Evolutionary conservation across 257 asterid species (phyloP), one percentile per base, ranked within the genome.

Genomic region (Parsonsia alboflavescens): DNA sequence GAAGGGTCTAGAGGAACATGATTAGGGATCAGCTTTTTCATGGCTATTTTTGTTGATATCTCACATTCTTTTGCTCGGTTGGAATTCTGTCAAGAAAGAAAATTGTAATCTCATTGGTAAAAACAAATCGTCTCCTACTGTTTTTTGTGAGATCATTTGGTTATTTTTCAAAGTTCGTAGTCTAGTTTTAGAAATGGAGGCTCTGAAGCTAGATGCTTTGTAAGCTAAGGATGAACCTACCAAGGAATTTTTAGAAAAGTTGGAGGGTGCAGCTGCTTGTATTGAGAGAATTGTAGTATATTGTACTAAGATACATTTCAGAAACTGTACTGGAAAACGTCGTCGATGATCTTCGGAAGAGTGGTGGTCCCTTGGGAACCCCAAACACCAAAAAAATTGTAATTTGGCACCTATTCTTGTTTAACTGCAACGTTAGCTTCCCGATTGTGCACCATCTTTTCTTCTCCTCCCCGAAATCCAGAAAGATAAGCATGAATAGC

Each of bases 381-480:
- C 61, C 26, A 50, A 73, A 52, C 68, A 52, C 59, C 68, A 52
- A 24, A 26, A 68, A 33, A 33, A 33, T 33, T 24, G 30, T 54
- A 15, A 45, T 33, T 83, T 76, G 85, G 89, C 81, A 52, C 58
- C 72, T 59, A 69, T 80, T 85, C 69, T 82, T 82, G 73, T n/a
- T 88, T 85, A 80, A 89, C 78, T 36, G 98, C 96, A 77, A 90
- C 96, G 41, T 73, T 87, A 57, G 97, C 89, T 78, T 92, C 90
- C 78, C 88, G 93, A 46, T 90, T 66, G 73, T 86, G 86, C 19
- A 81, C 82, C 80, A 90, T 70, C 84, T 76, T 73, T 95, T 90
- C 88, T 92, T 90, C 82, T 88, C 89, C 89, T 94, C 99, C 88
- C 99, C 92, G 84, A 70, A 70, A 73, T 24, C 10, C 36, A 46